Evolutionary conservation across 768 basidiomycete species (phyloP).

Genomic region (Auricularia sp.): DNA sequence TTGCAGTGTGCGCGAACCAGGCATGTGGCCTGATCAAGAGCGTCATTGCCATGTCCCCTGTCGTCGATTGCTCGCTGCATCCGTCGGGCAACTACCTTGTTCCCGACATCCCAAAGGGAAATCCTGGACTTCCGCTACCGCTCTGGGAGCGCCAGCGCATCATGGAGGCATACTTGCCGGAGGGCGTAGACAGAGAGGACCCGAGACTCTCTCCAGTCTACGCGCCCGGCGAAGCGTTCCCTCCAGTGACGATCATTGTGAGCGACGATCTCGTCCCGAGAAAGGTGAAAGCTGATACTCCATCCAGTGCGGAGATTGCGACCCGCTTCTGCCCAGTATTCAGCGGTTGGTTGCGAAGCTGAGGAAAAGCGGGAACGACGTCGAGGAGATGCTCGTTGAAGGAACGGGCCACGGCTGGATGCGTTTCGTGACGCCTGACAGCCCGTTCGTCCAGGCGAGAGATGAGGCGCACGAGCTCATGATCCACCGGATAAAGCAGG

Average conservation of each 20-base stretch:
- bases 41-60: constrained; percentile 4
- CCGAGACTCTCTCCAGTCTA: not conserved
- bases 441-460: not conserved
- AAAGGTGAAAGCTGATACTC: not conserved
- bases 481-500: not conserved
- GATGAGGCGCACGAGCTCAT: not conserved
- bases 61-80: not conserved
- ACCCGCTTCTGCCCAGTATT: not conserved
- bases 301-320: not conserved
- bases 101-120: not conserved
- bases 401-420: not conserved
- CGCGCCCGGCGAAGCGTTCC: not conserved
- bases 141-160: not conserved
- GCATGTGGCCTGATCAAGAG: not conserved
- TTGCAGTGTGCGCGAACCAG: not conserved
- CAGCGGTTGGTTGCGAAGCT: not conserved
- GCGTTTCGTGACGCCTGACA: not conserved
- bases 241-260: not conserved
- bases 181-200: not conserved
- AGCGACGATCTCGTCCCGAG: not conserved
- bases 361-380: not conserved
- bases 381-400: not conserved
- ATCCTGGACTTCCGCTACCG: not conserved
- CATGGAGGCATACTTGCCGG: not conserved
- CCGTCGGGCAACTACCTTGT: not conserved